Base-by-base conservation (phyloP, 2,329 filamentous ascomycete species). In the Cytospora piceicola region DNA sequence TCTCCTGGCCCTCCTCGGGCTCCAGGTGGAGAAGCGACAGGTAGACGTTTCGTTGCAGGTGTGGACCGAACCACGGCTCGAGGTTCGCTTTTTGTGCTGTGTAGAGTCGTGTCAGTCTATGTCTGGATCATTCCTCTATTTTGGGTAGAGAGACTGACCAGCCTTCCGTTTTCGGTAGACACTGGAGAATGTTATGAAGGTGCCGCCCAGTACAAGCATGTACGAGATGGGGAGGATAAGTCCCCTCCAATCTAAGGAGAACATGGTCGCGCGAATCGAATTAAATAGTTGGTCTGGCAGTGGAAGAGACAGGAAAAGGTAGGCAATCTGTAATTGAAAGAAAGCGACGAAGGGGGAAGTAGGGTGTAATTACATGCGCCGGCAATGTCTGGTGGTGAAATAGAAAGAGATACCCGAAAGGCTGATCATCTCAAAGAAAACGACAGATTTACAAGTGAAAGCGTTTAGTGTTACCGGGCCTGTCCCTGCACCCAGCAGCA, bases 131-230 rank as follows among this genome's bases (percentile, higher is more conserved):
- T n/a, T n/a, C 9, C 24, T 49, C 8, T 14, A 7, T 22, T 9
- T 46, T 14, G 3, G 46, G 56, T 27, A 12, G 1, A 3, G 8
- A 49, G 24, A 84, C 87, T 69, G 81, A 92, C 90, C 82, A 71
- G 91, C 89, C 85, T 97, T 95, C 78, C 95, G 88, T 81, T 95
- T 94, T 73, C 94, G 90, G 80, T 98, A 98, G 69, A 98, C 88
- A 64, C 88, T 92, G 57, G 93, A 96, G 80, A 99, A 99, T 70
- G 93, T 95, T 76, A 91, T 90, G 71, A 99, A 87, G 42, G 93
- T 94, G 73, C 93, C 93, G 74, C 92, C 85, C 63, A 99, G 89
- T 67, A 98, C 91, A 71, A 88, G 84, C 67, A 99, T 85, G 80
- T 99, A 99, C 80, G 92, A 90, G 75, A 97, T 86, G 67, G 95